Evolutionary conservation across 805 yeast species (phyloP).

Genomic region (Candida sanyiensis): DNA sequence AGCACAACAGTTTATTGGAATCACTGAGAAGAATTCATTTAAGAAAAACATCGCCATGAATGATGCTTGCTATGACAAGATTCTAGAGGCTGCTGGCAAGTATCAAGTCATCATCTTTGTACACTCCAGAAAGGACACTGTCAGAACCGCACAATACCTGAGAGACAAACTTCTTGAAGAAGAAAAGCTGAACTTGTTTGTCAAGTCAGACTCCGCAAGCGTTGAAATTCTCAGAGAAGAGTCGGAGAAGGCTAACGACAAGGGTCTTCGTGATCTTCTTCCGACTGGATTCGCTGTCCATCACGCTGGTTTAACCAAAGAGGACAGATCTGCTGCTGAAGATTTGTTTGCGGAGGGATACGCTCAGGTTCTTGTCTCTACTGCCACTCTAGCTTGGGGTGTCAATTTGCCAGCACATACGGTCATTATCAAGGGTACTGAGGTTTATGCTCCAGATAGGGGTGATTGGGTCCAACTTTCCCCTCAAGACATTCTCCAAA

Average conservation of each 20-base stretch:
- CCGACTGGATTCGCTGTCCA: slow-evolving; percentile 81
- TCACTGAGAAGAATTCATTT: slow-evolving; percentile 76
- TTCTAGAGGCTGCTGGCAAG: slow-evolving; percentile 56
- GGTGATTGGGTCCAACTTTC: slow-evolving; percentile 90
- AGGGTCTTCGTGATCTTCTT: slow-evolving; percentile 51
- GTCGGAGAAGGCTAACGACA: slow-evolving; percentile 47
- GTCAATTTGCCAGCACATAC: slow-evolving; percentile 94
- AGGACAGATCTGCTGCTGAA: slow-evolving; percentile 73
- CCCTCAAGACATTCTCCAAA: slow-evolving; percentile 91
- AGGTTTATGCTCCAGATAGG: slow-evolving; percentile 83
- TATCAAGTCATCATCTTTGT: slow-evolving; percentile 88
- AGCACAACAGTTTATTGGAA: slow-evolving; percentile 81
- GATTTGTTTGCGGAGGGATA: slow-evolving; percentile 86
- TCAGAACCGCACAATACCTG: slow-evolving; percentile 72
- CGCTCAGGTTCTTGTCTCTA: slow-evolving; percentile 76
- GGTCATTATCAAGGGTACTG: slow-evolving; percentile 89
- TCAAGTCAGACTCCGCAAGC: slow-evolving; percentile 44
- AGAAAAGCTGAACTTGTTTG: slow-evolving; percentile 40
- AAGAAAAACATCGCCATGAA: slow-evolving; percentile 79
- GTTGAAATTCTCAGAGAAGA: slow-evolving; percentile 60
- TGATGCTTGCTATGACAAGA: slow-evolving; percentile 82
- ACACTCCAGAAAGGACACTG: slow-evolving; percentile 90
- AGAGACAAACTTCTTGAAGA: slow-evolving; percentile 55
- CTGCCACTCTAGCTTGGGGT: slow-evolving; percentile 97
- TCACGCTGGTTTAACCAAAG: slow-evolving; percentile 79